Base-by-base conservation (phyloP, 1,139 yeast genomes). In the Candida neerlandica region DNA sequence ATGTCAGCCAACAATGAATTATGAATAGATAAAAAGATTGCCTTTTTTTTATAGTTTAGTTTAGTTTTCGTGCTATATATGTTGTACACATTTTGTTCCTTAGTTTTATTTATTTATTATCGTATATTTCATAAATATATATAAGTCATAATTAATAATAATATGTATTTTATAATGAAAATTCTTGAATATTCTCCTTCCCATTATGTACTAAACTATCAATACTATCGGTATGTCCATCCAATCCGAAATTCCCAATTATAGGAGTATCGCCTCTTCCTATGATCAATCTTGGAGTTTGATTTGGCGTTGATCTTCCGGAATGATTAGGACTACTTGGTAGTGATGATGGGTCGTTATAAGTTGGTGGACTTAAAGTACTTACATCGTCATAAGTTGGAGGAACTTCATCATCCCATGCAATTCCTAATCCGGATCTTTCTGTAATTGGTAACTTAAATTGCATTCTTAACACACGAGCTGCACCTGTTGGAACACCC, bases 381-480 rank as follows among this genome's bases (percentile, higher is more conserved):
- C 84, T 75, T 16, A 92, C 92, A 59, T 90, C 94, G 47, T 83
- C 90, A 62, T 95, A 94, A 19, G 90, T 89, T 1, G 99, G 99
- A 0, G 99, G 99, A 16, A 94, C 98, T 66, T 94, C 99, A 63
- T 92, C 98, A 67, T 94, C 98, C 99, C 99, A 94, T 0, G 98
- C 89, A 33, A 94, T 89, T 4, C 99, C 99, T 44, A 94, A 75
- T 0, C 99, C 99, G 0, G 96, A 86, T 50, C 98, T 76, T 64
- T 92, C 98, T 1, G 96, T 89, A 26, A 94, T 68, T 10, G 77
- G 76, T 15, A 94, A 62, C 57, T 87, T 86, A 67, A 94, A 94
- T 66, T 92, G 97, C 98, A 94, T 94, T 57, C 99, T 73, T 51
- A 94, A 71, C 1, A 95, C 96, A 46, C 99, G 75, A 0, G 99